Base-by-base conservation (phyloP, 805 yeast species). In the Hagleromyces aurorensis region DNA sequence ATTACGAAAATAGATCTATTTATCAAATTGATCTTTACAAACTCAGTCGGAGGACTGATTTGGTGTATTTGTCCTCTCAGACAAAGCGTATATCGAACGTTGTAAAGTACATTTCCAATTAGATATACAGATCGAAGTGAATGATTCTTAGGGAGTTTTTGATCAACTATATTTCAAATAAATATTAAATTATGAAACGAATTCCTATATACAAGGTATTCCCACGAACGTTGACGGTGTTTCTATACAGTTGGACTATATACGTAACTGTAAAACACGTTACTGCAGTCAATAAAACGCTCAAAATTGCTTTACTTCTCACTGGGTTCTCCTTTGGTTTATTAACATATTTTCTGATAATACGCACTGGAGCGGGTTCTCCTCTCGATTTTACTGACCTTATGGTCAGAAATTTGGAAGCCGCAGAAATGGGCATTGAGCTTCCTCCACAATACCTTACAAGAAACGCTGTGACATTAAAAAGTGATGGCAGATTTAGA, bases 401-500 rank as follows among this genome's bases (percentile, higher is more conserved):
- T 17, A 41, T 44, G 11, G 52, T 67, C 8, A 16, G 38, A 3
- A 44, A 50, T 35, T 7, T 57, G n/a, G 41, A 39, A 19, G 50
- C 43, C 15, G 57, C 48, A 4, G 55, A 48, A 15, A 36, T 32
- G 7, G 55, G 47, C 3, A 23, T 26, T 16, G 58, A 51, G 33
- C 42, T 50, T 7, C 75, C 75, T 5, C 76, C 76, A 3, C 53
- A 52, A 19, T 53, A 52, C 40, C 57, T 65, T 15, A 43, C 46
- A 13, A 53, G 50, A 46, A 62, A 57, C 33, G 67, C 70, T 0
- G 49, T 68, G 1, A 67, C 65, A 23, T 57, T 69, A 22, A 69
- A 67, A 37, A 54, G 65, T 38, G 68, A 79, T 55, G 84, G 87
- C 33, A 65, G 81, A 35, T 70, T 70, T 57, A 60, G 93, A 55